These are phyloP conservation scores for Blastobotrys elegans DNA, from an alignment of 1,139 yeast genomes.

Conservation along the genomic window DNA sequence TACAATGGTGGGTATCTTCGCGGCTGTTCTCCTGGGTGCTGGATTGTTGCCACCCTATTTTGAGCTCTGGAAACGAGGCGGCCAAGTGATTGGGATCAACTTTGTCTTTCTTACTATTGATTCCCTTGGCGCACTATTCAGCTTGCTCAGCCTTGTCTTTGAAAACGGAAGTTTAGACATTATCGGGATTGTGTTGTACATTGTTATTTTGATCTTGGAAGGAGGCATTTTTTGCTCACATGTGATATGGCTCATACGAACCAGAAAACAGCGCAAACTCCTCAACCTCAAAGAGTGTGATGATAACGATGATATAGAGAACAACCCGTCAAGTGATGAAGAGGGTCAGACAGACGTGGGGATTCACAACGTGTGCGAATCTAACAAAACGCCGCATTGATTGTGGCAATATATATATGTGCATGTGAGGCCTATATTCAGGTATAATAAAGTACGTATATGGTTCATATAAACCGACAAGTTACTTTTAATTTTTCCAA, in stretches of 20 bases:
- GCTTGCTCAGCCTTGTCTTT: conserved; percentile 49
- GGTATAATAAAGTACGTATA: no score
- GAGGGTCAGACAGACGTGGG: no score
- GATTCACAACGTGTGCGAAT: no score
- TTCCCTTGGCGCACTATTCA: conserved; percentile 73
- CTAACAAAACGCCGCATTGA: no score
- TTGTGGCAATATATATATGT: no score
- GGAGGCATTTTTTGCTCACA: conserved; percentile 72
- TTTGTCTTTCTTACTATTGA: conserved; percentile 77
- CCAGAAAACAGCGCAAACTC: conserved; percentile 30
- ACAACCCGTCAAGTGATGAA: no score
- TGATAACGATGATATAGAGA: no score
- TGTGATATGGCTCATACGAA: conserved; percentile 61
- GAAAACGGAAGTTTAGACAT: conserved; percentile 48
- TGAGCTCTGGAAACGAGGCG: conserved; percentile 72
- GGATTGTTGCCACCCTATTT: conserved; percentile 88
- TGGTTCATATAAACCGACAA: no score
- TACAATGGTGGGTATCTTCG: conserved; percentile 70
- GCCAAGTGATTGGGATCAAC: conserved; percentile 84
- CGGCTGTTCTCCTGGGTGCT: conserved; percentile 65
- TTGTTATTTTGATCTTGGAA: conserved; percentile 67
- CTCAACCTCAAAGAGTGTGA: conserved; percentile 9
- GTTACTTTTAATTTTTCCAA: no score
- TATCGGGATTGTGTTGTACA: conserved; percentile 72
- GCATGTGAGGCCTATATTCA: neutral